Conservation (phyloP, 2,329 filamentous ascomycete species). For the Xylariaceae sp. region DNA sequence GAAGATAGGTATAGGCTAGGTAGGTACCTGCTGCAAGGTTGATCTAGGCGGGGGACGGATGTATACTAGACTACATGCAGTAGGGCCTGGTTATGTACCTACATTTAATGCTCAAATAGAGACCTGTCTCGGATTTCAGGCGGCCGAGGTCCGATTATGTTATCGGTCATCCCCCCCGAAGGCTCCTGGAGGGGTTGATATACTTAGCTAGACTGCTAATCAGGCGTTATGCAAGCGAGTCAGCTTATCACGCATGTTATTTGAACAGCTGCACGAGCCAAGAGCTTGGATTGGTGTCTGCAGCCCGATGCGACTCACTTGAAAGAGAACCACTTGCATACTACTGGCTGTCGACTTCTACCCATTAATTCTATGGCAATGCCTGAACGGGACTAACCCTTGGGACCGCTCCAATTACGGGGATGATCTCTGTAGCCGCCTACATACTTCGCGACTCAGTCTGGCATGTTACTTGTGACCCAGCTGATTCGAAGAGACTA, state of each 20-base stretch:
- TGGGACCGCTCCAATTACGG: no score
- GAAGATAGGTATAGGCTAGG: no score
- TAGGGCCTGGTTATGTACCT: no score
- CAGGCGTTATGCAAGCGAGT: not conserved
- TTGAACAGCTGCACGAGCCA: conserved; percentile 18
- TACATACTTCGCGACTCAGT: no score
- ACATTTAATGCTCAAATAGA: conserved; percentile 10
- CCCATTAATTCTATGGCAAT: no score
- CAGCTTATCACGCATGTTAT: conserved; percentile 19
- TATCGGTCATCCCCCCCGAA: conserved; percentile 14
- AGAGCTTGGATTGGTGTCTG: conserved; percentile 18
- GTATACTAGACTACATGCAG: no score
- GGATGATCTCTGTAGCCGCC: no score
- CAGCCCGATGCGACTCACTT: conserved; percentile 4
- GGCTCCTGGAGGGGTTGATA: not conserved
- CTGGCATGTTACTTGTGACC: no score
- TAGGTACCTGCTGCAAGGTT: no score
- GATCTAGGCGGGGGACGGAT: not conserved
- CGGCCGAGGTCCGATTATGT: conserved; percentile 5
- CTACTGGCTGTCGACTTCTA: no score
- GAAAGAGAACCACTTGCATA: conserved; percentile 5
- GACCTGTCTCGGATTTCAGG: conserved; percentile 1
- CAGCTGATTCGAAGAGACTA: no score
- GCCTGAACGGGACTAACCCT: no score
- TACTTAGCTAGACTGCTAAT: conserved; percentile 4